Base-by-base conservation (phyloP, 148 eudicot genomes). In the Gaultheria prostrata region DNA sequence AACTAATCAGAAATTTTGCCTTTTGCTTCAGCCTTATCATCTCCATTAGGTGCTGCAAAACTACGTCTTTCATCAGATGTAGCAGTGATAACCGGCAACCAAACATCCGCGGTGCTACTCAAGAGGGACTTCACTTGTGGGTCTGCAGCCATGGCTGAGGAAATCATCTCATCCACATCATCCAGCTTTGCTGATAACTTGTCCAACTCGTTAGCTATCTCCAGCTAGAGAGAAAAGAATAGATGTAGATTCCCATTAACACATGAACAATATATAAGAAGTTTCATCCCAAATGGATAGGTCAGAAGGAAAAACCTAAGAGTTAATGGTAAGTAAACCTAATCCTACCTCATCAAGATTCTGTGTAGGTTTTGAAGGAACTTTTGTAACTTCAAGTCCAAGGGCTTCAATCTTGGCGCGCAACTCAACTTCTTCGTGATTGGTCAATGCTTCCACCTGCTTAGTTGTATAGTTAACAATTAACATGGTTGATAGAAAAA, bases 51-150 rank as follows among this genome's bases (percentile, higher is more conserved):
- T 76, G 94, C 80, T 8, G 89, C 87, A 87, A 95, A 92, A 54
- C 88, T 90, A 8, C 91, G 93, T 67, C 98, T 91, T 87, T 95
- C 95, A 56, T 95, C 95, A 8, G 98, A 90, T 53, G 91, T 87
- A 28, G 98, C 98, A 10, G 98, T 94, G 76, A 95, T 93, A 71
- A 95, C 98, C 4, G 98, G 98, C 98, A 95, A 89, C 98, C 98
- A 95, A 26, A 94, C 88, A 90, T 94, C 98, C n/a, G 98, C 96
- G 6, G 98, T 95, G 73, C 93, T 88, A 80, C 98, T 94, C 87
- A 95, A 84, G 70, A 95, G 87, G 14, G 93, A 86, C 86, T 86
- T 87, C 24, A 95, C 95, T 78, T 95, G 86, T 28, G 98, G 96
- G 85, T 95, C 98, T 46, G 87, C 75, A 46, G 98, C 92, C 88